A percentile compares a stretch with the other conserved stretches of the same genome.
These are phyloP conservation scores for Corchorus olitorius DNA, from an alignment of 345 rosid species.

Conservation along the genomic window DNA sequence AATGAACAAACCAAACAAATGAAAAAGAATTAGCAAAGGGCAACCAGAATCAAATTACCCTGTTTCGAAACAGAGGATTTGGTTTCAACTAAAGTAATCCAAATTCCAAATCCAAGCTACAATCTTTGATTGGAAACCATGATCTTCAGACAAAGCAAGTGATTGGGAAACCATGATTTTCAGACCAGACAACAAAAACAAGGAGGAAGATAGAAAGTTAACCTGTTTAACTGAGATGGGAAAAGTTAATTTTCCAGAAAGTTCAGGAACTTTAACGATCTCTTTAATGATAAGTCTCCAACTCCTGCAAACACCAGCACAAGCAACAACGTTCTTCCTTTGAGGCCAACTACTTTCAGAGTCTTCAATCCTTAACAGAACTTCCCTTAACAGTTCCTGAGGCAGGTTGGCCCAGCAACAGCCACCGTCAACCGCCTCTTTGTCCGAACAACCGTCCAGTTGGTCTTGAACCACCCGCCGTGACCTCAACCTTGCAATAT, in stretches of 20 bases:
- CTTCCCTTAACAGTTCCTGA: constrained; percentile 72
- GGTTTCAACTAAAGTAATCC: background rate
- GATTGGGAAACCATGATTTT: constrained; percentile 5
- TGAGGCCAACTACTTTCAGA: constrained; percentile 71
- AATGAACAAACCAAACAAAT: background rate
- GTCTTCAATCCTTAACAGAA: constrained; percentile 61
- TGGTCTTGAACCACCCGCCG: constrained; percentile 56
- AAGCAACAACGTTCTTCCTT: constrained; percentile 72
- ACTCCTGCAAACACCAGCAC: constrained; percentile 77
- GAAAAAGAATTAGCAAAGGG: background rate
- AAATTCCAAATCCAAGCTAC: constrained; percentile 10
- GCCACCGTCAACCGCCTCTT: constrained; percentile 19
- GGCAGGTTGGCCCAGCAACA: constrained; percentile 79
- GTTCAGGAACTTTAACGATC: constrained; percentile 63
- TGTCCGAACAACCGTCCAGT: constrained; percentile 29
- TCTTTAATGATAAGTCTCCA: constrained; percentile 73
- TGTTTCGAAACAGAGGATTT: background rate
- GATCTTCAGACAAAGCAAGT: constrained; percentile 6
- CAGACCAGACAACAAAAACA: background rate
- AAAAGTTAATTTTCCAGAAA: constrained; percentile 72
- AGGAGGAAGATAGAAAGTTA: background rate
- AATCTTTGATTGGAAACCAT: background rate
- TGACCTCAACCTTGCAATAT: constrained; percentile 54
- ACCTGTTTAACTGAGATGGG: constrained; percentile 93
- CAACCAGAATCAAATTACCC: background rate